Evolutionary conservation across 495 filamentous ascomycete genomes (phyloP), one percentile per base, ranked within the genome.

Genomic region (Hypoxylon lienhwacheense): DNA sequence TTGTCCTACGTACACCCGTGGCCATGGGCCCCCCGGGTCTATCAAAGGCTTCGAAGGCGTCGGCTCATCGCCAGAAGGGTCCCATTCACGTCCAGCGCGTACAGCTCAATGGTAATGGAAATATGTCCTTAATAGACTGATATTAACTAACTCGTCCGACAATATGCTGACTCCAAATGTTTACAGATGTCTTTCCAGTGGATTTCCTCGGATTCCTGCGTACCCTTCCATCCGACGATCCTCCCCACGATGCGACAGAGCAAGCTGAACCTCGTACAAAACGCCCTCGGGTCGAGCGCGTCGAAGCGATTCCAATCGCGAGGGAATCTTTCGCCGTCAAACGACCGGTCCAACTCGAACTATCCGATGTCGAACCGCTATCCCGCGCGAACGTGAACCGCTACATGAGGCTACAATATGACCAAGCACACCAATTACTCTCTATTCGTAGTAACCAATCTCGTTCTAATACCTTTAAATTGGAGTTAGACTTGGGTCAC

Each of bases 151-250:
- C n/a, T n/a, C n/a, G n/a, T n/a, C n/a, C n/a, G n/a, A n/a, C n/a
- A n/a, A n/a, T n/a, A n/a, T n/a, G n/a, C n/a, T n/a, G n/a, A n/a
- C n/a, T n/a, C 53, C 54, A 36, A 57, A 15, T 16, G 15, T 37
- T 15, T 22, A 4, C 8, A 68, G 66, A 60, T 21, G 45, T 54
- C 6, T 62, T 68, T 21, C 65, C 65, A 3, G 14, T 41, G 2
- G 12, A 34, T 31, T 48, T 68, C n/a, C 55, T 66, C 22, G 5
- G 21, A 4, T 53, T 55, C 28, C 15, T 68, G 8, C 7, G 21
- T 22, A 21, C 17, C 0, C 46, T 66, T 16, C 43, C 54, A 16
- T 15, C 33, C 14, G 33, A 45, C 6, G 24, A 10, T n/a, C 0
- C 3, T 5, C 31, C 21, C 37, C n/a, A 22, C 15, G 31, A 53